Evolutionary conservation across 2,329 filamentous ascomycete species (phyloP), one percentile per base, ranked within the genome.

Genomic region (Penicillium sp.): DNA sequence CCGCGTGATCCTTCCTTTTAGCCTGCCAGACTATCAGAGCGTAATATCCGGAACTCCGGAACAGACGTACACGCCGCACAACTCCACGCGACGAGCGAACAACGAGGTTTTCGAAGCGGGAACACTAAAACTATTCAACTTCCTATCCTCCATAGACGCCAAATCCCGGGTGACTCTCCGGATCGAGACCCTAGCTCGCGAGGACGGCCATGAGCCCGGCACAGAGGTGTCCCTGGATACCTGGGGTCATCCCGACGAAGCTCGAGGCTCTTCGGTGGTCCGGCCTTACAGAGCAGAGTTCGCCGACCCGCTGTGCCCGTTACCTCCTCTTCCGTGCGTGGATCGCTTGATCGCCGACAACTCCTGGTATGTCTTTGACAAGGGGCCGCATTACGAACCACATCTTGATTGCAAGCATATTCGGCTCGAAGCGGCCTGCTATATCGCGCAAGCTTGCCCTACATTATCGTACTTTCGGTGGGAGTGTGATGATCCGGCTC

Each of bases 211-310:
- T 45, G 66, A 66, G 45, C 64, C 64, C 19, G 53, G 7, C 29
- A 41, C 35, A 41, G 17, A 23, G 7, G 3, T 5, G 17, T 30
- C 19, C 17, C 26, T 26, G 9, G 19, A 17, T 26, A 5, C 19
- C 46, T 26, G 46, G 35, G 35, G 26, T 15, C 29, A n/a, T 3
- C 19, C 19, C 13, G 31, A n/a, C 35, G 9, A 15, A 15, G 46
- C 21, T 4, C 19, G 51, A n/a, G 35, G 41, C 7, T 5, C 30
- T 13, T 56, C 31, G 45, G 17, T 54, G 15, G 54, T 62, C 3
- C 55, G 56, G 23, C 61, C 61, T 11, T 67, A 66, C 15, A 50
- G 64, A 19, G 66, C 60, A 19, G 45, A 9, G 7, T 66, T 67
- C 11, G n/a, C 49, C 3, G 21, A 48, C 13, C 13, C 9, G 1